Percentiles rank a stretch among this genome's conserved stretches.
Conservation (phyloP, 1,284 basidiomycete genomes). For the Austropuccinia psidii region DNA sequence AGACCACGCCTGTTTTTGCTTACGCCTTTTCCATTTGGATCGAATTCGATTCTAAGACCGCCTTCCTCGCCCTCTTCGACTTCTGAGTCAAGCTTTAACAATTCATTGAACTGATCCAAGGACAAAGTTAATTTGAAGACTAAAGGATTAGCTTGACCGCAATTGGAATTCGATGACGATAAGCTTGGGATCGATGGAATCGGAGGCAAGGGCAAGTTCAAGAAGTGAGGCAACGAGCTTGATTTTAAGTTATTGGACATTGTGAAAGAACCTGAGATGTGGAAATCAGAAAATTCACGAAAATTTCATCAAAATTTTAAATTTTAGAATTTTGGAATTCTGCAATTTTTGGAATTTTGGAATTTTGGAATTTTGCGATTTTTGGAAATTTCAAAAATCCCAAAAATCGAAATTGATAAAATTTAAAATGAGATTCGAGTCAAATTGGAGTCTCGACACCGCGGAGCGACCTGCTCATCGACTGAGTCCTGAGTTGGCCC, state of each 20-base stretch:
- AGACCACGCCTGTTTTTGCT: neutral
- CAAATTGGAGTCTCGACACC: neutral
- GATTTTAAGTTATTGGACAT: neutral
- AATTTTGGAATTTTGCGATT: too few species aligned
- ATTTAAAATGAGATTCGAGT: neutral
- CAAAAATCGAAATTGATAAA: neutral
- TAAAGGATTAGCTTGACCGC: neutral
- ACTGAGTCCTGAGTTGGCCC: too few species aligned
- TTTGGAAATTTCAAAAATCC: neutral
- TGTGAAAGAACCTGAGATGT: neutral
- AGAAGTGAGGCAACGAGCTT: constrained; percentile 24
- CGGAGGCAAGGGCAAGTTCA: constrained; percentile 25
- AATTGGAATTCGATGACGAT: neutral
- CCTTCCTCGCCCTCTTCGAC: constrained; percentile 36
- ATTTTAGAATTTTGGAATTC: too few species aligned
- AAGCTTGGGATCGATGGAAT: neutral
- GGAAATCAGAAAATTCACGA: neutral
- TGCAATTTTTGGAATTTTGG: too few species aligned
- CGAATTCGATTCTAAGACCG: constrained; percentile 26
- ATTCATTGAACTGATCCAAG: constrained; percentile 19
- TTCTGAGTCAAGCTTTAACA: constrained; percentile 17
- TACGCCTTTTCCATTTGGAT: constrained; percentile 24
- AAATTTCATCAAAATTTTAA: neutral
- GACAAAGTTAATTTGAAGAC: constrained; percentile 34
- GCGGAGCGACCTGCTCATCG: too few species aligned